phyloP scores from a whole-genome alignment of 768 basidiomycete genomes.

The Leccinum incarnatum region DNA sequence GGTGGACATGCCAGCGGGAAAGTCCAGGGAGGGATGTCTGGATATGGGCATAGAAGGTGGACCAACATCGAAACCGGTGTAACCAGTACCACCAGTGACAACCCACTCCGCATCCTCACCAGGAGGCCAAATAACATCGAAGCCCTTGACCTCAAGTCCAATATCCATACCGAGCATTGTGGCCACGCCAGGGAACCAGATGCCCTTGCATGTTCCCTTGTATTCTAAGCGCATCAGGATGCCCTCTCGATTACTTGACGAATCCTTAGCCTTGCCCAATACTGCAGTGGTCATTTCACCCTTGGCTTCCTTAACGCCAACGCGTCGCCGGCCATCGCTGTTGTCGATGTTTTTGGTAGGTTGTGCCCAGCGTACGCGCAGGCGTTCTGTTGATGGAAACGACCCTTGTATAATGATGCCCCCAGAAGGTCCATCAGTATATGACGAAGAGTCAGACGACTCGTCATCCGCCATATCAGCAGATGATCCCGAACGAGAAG shows the following conservation, averaged over 20 bases:
- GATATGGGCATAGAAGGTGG: slow-evolving; percentile 38
- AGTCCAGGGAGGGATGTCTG: slow-evolving; percentile 51
- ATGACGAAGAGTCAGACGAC: slow-evolving; percentile 66
- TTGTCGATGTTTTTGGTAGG: slow-evolving; percentile 48
- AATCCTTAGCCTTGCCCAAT: slow-evolving; percentile 46
- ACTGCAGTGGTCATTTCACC: slow-evolving; percentile 65
- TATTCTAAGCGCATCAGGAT: slow-evolving; percentile 66
- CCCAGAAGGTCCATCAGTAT: slow-evolving; percentile 49
- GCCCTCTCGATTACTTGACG: slow-evolving; percentile 45
- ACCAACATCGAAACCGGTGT: slow-evolving; percentile 68
- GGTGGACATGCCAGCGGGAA: slow-evolving; percentile 26
- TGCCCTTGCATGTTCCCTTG: slow-evolving; percentile 67
- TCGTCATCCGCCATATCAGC: slow-evolving; percentile 80
- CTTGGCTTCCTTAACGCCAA: slow-evolving; percentile 66
- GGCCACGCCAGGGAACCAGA: slow-evolving; percentile 84
- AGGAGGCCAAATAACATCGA: slow-evolving; percentile 65
- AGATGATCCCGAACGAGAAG: slow-evolving; percentile 57
- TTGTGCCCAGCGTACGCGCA: slow-evolving; percentile 77
- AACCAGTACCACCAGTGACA: slow-evolving; percentile 61
- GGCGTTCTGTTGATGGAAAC: slow-evolving; percentile 72
- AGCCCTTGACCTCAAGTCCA: slow-evolving; percentile 62
- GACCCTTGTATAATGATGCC: slow-evolving; percentile 72
- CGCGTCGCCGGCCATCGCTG: slow-evolving; percentile 58
- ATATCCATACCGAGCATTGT: slow-evolving; percentile 79
- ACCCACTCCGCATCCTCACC: slow-evolving; percentile 54